Evolutionary conservation across 2,329 filamentous ascomycete species (phyloP), one percentile per base, ranked within the genome.

Genomic region (Pestalotiopsis sp.): DNA sequence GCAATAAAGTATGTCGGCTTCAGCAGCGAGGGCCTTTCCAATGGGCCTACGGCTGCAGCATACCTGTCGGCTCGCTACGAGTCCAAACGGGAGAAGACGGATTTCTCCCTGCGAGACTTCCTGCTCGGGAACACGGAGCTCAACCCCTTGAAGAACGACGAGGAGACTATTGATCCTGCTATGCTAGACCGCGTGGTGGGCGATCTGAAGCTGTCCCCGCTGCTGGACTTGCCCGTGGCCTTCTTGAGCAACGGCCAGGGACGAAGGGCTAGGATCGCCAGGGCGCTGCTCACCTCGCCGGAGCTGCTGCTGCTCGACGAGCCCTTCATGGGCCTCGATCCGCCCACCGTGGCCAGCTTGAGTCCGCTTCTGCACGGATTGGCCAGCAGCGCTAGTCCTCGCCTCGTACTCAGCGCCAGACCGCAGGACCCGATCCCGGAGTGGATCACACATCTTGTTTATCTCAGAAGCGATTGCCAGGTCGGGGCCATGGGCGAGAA

Each of bases 201-300:
- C 6, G 91, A 97, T 73, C 82, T 99, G 67, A 87, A 88, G 64
- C 83, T 99, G 14, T 83, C 86, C 0, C 83, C 86, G 9, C 83
- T 98, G 60, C 82, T 97, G 1, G 87, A 92, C 52, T 91, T 97
- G 77, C 95, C 95, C 0, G 93, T 98, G 7, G 89, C 93, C 27
- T 97, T 96, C 78, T 82, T 99, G 67, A 98, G 94, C 78, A 98
- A 98, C 79, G 96, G 96, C 0, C 96, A 99, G 80, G 95, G 93
- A 6, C 86, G 95, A 71, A 85, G 96, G 67, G 93, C 95, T 7
- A 89, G 93, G 70, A 97, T 99, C 73, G 96, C 94, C 2, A 93
- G 94, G 74, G 94, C 95, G 0, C 81, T 99, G 64, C 84, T 98
- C 69, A 90, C 85, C 6, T 87, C 87, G 66, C 96, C 96, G 0